Percentiles rank a stretch among this genome's conserved stretches.
Conservation (phyloP, 2,329 filamentous ascomycete species). For the Cryphonectria parasitica region DNA sequence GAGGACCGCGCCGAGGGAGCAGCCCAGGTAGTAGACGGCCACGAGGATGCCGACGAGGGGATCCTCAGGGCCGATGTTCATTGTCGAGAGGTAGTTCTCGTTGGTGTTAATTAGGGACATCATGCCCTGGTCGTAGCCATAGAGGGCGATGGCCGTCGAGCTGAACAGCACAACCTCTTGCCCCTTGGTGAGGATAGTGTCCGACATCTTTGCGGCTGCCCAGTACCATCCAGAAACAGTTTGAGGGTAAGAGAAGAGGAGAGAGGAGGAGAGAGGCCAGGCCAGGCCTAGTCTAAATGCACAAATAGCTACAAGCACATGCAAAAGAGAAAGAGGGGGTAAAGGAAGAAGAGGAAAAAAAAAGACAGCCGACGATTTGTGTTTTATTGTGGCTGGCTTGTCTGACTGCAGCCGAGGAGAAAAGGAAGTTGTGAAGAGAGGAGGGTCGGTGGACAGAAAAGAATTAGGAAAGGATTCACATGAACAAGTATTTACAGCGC, state of each 20-base stretch:
- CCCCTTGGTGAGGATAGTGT: slow-evolving; percentile 38
- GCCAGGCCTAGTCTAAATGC: neutral
- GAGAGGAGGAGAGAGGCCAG: neutral
- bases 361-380: neutral
- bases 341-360: neutral
- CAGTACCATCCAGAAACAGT: too few relatives aligned
- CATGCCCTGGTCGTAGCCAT: slow-evolving; percentile 43
- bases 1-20: slow-evolving; percentile 54
- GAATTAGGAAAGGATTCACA: neutral
- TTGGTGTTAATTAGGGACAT: slow-evolving; percentile 44
- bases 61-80: slow-evolving; percentile 49
- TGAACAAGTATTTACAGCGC: too few relatives aligned
- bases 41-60: slow-evolving; percentile 50
- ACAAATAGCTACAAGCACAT: neutral
- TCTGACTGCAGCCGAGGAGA: neutral
- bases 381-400: neutral
- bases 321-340: too few relatives aligned
- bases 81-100: slow-evolving; percentile 56
- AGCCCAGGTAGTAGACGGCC: slow-evolving; percentile 63
- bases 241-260: neutral
- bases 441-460: neutral
- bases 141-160: slow-evolving; percentile 44
- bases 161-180: slow-evolving; percentile 43
- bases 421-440: neutral
- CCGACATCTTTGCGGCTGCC: slow-evolving; percentile 14